A percentile compares a stretch with the other conserved stretches of the same genome.
Evolutionary conservation across 2,329 filamentous ascomycete genomes (phyloP).

Genomic region (Alternaria burnsii): DNA sequence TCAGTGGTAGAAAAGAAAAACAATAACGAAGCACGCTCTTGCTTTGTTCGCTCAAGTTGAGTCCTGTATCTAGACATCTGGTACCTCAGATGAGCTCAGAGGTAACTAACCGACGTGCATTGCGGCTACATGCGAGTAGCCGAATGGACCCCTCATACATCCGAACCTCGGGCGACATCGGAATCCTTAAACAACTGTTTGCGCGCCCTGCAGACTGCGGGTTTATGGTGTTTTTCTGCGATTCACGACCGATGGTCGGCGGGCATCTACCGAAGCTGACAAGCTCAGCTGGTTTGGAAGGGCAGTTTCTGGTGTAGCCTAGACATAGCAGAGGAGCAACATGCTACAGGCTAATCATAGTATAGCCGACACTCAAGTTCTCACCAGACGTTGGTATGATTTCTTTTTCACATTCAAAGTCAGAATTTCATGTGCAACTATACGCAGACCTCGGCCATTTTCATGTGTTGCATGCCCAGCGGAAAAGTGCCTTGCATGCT

Average conservation of each 20-base stretch:
- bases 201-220: background rate
- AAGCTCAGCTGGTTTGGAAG: background rate
- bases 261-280: background rate
- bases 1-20: background rate
- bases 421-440: background rate
- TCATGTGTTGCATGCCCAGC: constrained; percentile 5
- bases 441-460: background rate
- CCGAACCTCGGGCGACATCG: constrained; percentile 11
- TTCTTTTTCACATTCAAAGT: background rate
- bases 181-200: background rate
- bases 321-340: background rate
- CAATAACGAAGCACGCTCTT: background rate
- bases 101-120: constrained; percentile 21
- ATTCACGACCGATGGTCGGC: background rate
- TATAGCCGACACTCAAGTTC: background rate
- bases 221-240: background rate
- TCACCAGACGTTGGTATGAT: background rate
- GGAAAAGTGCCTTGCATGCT: constrained; percentile 18
- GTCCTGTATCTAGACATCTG: background rate
- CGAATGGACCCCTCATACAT: constrained; percentile 21
- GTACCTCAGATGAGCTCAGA: constrained; percentile 7
- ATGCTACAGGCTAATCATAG: background rate
- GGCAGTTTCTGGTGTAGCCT: background rate
- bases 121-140: constrained; percentile 26
- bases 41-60: background rate